Evolutionary conservation across 176 grass and related monocot species (phyloP).

Genomic region (Elaeis guineensis): DNA sequence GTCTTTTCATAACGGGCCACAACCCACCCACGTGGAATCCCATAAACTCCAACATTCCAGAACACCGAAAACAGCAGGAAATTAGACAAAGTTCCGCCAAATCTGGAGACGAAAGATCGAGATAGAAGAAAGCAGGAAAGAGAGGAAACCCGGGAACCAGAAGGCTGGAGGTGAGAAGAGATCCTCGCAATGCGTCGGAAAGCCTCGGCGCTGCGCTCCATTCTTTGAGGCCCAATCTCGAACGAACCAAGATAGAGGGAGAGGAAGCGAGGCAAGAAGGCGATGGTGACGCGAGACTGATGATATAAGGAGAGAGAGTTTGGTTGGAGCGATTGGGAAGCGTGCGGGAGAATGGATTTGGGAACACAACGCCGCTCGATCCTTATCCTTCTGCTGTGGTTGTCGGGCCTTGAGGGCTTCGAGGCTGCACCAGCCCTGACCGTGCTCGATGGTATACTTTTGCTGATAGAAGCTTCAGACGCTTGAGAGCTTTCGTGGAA

Average conservation of each 20-base stretch:
- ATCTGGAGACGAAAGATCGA: no score
- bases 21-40: no score
- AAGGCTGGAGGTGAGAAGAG: conserved; percentile 46
- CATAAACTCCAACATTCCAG: no score
- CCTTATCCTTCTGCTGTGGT: neutral
- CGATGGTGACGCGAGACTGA: no score
- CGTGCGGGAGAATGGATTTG: neutral
- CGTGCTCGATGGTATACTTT: no score
- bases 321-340: neutral
- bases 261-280: no score
- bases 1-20: no score
- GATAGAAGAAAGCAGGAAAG: neutral
- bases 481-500: no score
- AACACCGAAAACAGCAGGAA: no score
- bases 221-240: neutral
- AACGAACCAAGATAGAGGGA: no score
- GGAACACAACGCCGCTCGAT: neutral
- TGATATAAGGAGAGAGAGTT: neutral
- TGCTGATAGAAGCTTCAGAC: no score
- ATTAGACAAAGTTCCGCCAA: no score
- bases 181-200: conserved; percentile 48
- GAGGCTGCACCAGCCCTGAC: neutral
- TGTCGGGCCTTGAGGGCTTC: neutral
- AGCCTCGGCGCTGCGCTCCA: conserved; percentile 29
- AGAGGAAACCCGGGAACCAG: conserved; percentile 30